Evolutionary conservation across 306 rosid genomes (phyloP), one percentile per base, ranked within the genome.

Genomic region (Cucurbita moschata): DNA sequence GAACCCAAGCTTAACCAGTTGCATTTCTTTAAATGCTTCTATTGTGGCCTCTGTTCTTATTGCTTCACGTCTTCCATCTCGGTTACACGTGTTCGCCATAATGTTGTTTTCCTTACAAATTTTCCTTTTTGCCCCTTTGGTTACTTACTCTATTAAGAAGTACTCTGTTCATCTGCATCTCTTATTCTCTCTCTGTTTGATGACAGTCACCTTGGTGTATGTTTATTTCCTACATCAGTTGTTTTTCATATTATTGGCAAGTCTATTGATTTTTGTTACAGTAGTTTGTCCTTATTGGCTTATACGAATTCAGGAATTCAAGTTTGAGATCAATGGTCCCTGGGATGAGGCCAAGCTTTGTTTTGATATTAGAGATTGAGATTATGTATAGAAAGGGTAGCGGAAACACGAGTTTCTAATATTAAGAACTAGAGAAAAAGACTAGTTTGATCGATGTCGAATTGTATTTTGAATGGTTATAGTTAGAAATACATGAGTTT

Each of bases 291-390:
- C 98, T 44, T 90, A 83, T 76, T 90, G 98, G 87, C 98, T 93
- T 71, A 90, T 88, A 73, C 77, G 88, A 75, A 88, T 93, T 80
- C 97, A 93, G 75, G 93, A 88, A 39, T 93, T 87, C 78, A 90
- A 90, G 82, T 93, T 93, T 81, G 97, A 87, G 85, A 93, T 93
- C 75, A 86, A 93, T 79, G 96, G 96, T 53, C 96, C 98, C 1
- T 93, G 98, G 98, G 98, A 93, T 43, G 98, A 93, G 85, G 98
- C 93, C 62, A 93, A 86, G 87, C 98, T 93, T 79, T 90, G 96
- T 79, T 90, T 90, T 82, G 92, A 83, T 76, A 88, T 93, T n/a
- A 85, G 88, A 69, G 98, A 93, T 67, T 93, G 86, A 81, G 56
- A 64, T 60, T 60, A 14, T 63, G 13, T 62, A 62, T 37, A 62